These are phyloP conservation scores for Chlorella sp. DNA, from an alignment of 139 green algal genomes.

Conservation along the genomic window DNA sequence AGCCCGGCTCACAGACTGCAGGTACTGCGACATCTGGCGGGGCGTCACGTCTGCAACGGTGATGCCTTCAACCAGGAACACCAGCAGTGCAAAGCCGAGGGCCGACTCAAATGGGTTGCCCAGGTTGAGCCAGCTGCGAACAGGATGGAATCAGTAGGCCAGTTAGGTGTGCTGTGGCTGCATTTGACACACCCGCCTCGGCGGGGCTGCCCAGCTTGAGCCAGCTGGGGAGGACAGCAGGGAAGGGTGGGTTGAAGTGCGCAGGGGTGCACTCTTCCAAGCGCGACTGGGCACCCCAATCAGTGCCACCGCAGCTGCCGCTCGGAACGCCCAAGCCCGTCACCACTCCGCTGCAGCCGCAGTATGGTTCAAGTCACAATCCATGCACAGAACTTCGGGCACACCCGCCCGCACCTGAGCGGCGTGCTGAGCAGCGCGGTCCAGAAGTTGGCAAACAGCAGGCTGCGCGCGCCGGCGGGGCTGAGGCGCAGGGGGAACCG, in stretches of 20 bases:
- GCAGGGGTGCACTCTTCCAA: too few relatives aligned
- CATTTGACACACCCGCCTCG: conserved; percentile 20
- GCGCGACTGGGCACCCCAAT: too few relatives aligned
- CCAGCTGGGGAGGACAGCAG: neutral
- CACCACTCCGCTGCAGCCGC: too few relatives aligned
- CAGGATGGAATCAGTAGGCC: too few relatives aligned
- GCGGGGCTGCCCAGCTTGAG: neutral
- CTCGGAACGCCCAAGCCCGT: neutral
- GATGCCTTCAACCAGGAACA: conserved; percentile 35
- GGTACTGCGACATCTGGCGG: conserved; percentile 29
- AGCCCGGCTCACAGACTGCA: conserved; percentile 9
- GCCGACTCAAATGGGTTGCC: conserved; percentile 8
- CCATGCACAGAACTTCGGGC: too few relatives aligned
- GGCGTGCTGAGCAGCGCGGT: conserved; percentile 15
- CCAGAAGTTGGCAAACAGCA: conserved; percentile 55
- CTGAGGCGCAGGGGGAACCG: conserved; percentile 40
- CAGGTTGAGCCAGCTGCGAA: neutral
- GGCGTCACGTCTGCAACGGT: conserved; percentile 36
- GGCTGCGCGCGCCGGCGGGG: conserved; percentile 32
- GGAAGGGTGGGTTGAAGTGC: too few relatives aligned
- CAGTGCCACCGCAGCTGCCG: neutral
- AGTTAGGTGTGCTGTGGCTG: too few relatives aligned
- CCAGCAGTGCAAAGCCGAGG: conserved; percentile 29
- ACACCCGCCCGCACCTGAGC: neutral
- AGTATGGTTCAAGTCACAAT: too few relatives aligned